Conservation (phyloP, 768 basidiomycete species). For the Mycena metata region DNA sequence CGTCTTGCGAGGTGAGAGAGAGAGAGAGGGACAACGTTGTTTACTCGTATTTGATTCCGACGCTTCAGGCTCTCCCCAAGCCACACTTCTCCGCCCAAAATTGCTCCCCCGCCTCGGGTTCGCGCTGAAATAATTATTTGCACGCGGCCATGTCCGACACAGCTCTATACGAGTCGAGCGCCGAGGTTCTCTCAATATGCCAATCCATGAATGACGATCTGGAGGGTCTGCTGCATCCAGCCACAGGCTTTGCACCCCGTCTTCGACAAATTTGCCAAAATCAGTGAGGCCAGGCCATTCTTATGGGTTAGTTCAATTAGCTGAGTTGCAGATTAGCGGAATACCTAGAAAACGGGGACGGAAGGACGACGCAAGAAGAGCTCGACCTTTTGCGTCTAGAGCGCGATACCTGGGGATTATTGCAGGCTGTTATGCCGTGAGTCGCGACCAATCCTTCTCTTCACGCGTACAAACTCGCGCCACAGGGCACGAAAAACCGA, state of each 20-base stretch:
- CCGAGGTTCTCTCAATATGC: constrained; percentile 73
- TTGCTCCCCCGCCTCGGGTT: neutral
- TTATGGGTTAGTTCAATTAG: neutral
- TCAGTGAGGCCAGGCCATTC: constrained; percentile 59
- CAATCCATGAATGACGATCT: constrained; percentile 72
- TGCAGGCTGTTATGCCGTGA: constrained; percentile 84
- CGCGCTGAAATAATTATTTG: neutral
- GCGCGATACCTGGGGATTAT: constrained; percentile 84
- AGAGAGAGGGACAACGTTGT: neutral
- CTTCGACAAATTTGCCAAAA: constrained; percentile 66
- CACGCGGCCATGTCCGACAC: constrained; percentile 56
- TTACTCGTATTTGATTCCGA: neutral
- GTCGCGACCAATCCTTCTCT: constrained; percentile 45
- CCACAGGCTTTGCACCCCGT: constrained; percentile 78
- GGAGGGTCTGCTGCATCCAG: constrained; percentile 71
- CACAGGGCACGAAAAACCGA: constrained; percentile 78
- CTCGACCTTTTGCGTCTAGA: constrained; percentile 78
- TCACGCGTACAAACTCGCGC: neutral
- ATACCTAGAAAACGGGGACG: constrained; percentile 57
- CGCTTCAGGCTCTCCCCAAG: neutral
- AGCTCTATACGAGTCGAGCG: constrained; percentile 72
- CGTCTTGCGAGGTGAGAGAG: no score
- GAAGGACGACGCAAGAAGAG: constrained; percentile 60
- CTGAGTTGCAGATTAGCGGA: constrained; percentile 59
- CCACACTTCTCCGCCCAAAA: neutral